Base-by-base conservation (phyloP, 306 rosid species). In the Cicer judaicum region DNA sequence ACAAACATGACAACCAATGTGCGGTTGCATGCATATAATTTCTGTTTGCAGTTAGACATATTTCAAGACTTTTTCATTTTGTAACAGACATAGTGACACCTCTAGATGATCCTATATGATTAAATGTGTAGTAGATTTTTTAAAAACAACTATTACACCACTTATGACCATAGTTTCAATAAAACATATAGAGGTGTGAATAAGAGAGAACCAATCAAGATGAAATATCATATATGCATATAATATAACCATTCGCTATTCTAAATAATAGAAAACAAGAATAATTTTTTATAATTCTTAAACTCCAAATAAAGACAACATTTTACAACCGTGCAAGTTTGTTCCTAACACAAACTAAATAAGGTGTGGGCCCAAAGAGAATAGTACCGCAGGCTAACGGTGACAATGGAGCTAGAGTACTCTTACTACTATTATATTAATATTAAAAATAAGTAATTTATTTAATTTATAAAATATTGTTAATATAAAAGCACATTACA, bases 161-260 rank as follows among this genome's bases (percentile, higher is more conserved):
- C 43, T 48, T 78, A 42, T n/a, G 73, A 41, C 29, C 49, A 41
- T 10, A 29, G 43, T 62, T 49, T 61, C 61, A 68, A 73, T 80
- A 61, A 65, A 83, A 53, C 59, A 53, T 60, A 44, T 24, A 50
- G 64, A 66, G 70, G 80, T 50, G 67, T 56, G 13, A 9, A 63
- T 39, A 44, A 13, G 47, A 75, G 21, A 41, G 67, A 77, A 56
- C 68, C 57, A 69, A 50, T 79, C 34, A 24, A 70, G 21, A 59
- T 6, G 10, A 9, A 19, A 64, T 64, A 41, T 64, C 50, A 64
- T 64, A 64, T 41, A 15, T 9, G 41, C 50, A 64, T 64, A 44
- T 42, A 65, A 65, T 65, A 65, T 18, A 18, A 15, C n/a, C 18
- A 34, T 60, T 61, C 68, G 39, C 19, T 40, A 39, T n/a, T 39